These are phyloP conservation scores for Kwoniella europaea DNA, from an alignment of 768 basidiomycete species.

Conservation along the genomic window DNA sequence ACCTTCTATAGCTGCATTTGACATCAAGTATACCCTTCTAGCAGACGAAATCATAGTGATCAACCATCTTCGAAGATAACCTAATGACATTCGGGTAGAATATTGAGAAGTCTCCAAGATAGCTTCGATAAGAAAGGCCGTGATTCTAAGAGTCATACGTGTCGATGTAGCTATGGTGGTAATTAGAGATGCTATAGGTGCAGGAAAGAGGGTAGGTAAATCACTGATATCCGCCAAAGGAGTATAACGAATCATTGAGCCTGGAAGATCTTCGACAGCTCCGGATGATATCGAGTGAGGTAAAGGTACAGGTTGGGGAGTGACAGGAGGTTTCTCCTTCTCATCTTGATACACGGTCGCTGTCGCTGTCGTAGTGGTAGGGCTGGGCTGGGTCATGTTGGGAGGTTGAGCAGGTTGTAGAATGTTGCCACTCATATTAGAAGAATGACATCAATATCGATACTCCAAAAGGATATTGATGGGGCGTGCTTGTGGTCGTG, in stretches of 20 bases:
- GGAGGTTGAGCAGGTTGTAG: not conserved
- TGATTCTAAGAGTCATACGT: conserved; percentile 46
- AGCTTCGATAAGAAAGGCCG: conserved; percentile 57
- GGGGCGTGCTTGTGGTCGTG: not conserved
- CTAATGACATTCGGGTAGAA: conserved; percentile 51
- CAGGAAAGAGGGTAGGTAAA: conserved; percentile 54
- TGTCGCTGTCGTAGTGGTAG: no score
- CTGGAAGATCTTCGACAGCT: conserved; percentile 9
- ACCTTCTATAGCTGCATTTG: conserved; percentile 41
- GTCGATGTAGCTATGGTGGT: conserved; percentile 54
- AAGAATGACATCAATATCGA: not conserved
- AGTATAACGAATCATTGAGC: conserved; percentile 15
- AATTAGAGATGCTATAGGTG: conserved; percentile 56
- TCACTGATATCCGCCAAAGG: conserved; percentile 22
- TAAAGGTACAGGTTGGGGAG: not conserved
- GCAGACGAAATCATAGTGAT: conserved; percentile 57
- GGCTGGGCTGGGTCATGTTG: not conserved
- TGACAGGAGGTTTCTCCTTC: not conserved
- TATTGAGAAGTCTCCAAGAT: conserved; percentile 53
- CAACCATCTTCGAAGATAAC: conserved; percentile 53
- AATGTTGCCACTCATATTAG: not conserved
- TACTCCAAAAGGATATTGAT: not conserved
- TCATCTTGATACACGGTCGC: not conserved
- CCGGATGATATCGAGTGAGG: not conserved
- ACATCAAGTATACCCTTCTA: conserved; percentile 53